These are phyloP conservation scores for Fusarium oligoseptatum DNA, from an alignment of 2,329 filamentous ascomycete species.

Conservation along the genomic window DNA sequence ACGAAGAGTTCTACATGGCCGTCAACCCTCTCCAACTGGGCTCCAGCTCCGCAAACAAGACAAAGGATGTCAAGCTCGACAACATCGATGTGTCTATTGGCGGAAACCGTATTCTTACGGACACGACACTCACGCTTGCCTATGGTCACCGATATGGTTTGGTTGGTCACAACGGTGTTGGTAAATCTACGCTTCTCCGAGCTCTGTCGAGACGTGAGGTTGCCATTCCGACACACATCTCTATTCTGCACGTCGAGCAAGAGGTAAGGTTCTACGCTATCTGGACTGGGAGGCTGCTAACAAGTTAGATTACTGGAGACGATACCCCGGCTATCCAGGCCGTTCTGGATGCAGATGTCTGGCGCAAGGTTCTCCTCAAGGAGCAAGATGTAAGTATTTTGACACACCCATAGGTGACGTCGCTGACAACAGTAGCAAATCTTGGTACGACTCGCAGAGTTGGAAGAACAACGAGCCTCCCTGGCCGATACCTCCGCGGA, in stretches of 20 bases:
- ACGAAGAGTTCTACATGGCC: constrained; percentile 99
- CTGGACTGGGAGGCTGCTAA: constrained; percentile 14
- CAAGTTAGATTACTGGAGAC: constrained; percentile 83
- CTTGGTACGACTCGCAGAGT: constrained; percentile 76
- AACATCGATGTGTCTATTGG: constrained; percentile 95
- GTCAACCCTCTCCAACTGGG: constrained; percentile 97
- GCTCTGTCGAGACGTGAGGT: constrained; percentile 94
- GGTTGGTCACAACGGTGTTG: constrained; percentile 99
- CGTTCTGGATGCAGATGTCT: constrained; percentile 96
- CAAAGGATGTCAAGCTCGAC: constrained; percentile 98
- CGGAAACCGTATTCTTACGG: constrained; percentile 87
- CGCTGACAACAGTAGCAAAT: constrained; percentile 73
- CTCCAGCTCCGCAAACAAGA: constrained; percentile 80
- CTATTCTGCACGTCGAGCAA: constrained; percentile 98
- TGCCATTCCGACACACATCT: constrained; percentile 95
- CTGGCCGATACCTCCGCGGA: constrained; percentile 94
- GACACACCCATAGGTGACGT: not conserved
- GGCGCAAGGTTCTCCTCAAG: constrained; percentile 92
- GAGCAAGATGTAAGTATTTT: constrained; percentile 80
- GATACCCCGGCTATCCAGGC: constrained; percentile 96
- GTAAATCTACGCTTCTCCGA: constrained; percentile 93
- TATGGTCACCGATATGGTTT: constrained; percentile 96
- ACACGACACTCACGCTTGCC: constrained; percentile 89
- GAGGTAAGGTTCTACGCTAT: constrained; percentile 70
- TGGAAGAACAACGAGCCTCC: constrained; percentile 82